Conservation (phyloP, 2,329 filamentous ascomycete species). For the Fusarium temperatum region DNA sequence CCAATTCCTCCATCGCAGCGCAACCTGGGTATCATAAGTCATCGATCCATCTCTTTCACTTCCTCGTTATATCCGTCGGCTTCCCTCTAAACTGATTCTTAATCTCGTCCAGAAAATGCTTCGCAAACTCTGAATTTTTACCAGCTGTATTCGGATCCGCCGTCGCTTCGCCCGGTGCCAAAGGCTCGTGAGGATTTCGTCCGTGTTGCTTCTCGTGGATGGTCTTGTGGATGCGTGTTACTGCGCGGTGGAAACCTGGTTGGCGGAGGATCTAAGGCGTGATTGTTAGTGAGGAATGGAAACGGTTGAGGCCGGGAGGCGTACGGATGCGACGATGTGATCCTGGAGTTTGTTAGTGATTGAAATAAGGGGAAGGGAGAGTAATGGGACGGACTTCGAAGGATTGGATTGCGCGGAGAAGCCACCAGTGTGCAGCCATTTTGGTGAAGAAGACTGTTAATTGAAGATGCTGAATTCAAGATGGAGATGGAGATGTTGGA, state of each 20-base stretch:
- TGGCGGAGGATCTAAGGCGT: conserved; percentile 57
- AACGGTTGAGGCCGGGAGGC: not conserved
- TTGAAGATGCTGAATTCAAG: not conserved
- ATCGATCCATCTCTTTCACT: conserved; percentile 21
- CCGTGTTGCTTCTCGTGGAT: conserved; percentile 61
- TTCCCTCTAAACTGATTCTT: conserved; percentile 59
- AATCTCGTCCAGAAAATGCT: conserved; percentile 61
- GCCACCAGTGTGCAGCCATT: conserved; percentile 49
- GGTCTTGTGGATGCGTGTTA: conserved; percentile 60
- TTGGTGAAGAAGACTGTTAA: not conserved
- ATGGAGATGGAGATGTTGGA: not conserved
- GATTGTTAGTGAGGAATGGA: conserved; percentile 4
- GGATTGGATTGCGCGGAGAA: conserved; percentile 47
- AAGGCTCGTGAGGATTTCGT: conserved; percentile 59
- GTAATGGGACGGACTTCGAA: conserved; percentile 43
- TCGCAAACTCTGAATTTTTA: conserved; percentile 50
- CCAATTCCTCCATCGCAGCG: not conserved
- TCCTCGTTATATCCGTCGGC: conserved; percentile 50
- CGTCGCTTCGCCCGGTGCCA: conserved; percentile 63
- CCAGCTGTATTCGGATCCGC: conserved; percentile 46
- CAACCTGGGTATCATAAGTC: conserved; percentile 6
- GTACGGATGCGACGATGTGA: conserved; percentile 47
- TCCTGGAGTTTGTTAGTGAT: conserved; percentile 41
- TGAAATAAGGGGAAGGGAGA: fast-evolving
- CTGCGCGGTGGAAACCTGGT: conserved; percentile 61